A percentile compares a stretch with the other conserved stretches of the same genome.
phyloP scores from a whole-genome alignment of 2,329 filamentous ascomycete genomes.

The Colletotrichum melonis region DNA sequence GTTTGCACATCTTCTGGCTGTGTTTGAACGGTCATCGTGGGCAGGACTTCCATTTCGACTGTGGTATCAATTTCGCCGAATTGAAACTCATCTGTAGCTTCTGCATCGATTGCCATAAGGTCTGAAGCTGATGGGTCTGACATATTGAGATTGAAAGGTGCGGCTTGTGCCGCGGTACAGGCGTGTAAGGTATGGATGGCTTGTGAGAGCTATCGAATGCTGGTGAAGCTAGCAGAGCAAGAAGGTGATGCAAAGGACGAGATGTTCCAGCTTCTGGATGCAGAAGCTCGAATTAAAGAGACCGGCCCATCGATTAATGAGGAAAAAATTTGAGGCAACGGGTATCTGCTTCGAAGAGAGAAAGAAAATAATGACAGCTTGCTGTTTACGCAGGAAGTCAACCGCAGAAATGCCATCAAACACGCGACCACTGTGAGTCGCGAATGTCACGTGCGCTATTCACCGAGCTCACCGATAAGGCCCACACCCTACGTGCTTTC shows the following conservation, averaged over 20 bases:
- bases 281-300: neutral
- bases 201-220: neutral
- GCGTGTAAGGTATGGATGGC: neutral
- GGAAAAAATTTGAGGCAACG: neutral
- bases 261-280: neutral
- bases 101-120: neutral
- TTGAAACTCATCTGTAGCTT: neutral
- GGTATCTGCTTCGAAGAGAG: neutral
- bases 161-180: neutral
- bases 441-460: neutral
- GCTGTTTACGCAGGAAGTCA: neutral
- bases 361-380: neutral
- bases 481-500: neutral
- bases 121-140: neutral
- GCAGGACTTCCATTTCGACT: neutral
- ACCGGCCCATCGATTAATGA: neutral
- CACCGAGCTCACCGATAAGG: neutral
- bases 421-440: conserved; percentile 6
- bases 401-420: conserved; percentile 2
- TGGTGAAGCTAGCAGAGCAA: neutral
- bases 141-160: neutral
- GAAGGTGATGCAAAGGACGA: neutral
- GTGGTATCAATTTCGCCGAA: neutral
- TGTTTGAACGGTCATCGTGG: neutral
- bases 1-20: neutral